Evolutionary conservation across 208 protist species (phyloP), one percentile per base, ranked within the genome.

Genomic region (Perkinsela sp.): DNA sequence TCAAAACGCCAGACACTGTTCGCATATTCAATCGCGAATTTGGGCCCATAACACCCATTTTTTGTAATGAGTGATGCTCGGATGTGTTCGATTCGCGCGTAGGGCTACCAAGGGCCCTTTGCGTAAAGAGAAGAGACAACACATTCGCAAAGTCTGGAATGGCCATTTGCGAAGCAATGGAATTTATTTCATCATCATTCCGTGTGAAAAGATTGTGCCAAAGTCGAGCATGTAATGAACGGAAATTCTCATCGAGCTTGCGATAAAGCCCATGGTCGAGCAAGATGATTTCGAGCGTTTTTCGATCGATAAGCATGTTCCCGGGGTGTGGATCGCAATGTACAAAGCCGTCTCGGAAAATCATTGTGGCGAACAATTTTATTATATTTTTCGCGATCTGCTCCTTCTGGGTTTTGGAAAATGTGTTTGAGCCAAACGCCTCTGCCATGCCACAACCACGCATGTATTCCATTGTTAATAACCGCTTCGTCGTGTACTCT

Each of bases 381-480:
- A 94, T 84, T 30, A 95, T 30, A 2, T 71, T 65, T 13, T 78
- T 66, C 0, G 74, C 32, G 0, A 84, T 69, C n/a, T 75, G 2
- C 30, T 30, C 40, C 22, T 57, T 57, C 40, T 57, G 40, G 13
- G 6, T 6, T 6, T n/a, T 22, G 22, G 40, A n/a, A 22, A n/a
- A 57, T 6, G 40, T 22, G 40, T 57, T 22, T 22, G 40, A 57
- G 40, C 40, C 13, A 22, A 57, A 57, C 13, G 65, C 32, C 16
- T 30, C 1, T 32, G 32, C 28, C 30, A 67, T 31, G 29, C 67
- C 48, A 0, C 30, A 0, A 1, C 22, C 15, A 32, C 93, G 78
- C 1, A 94, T 78, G 83, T 90, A 96, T 71, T 96, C 89, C 84
- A 93, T 80, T 31, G 90, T 85, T 0, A 96, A 74, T 6, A 96